Percentiles rank a stretch among this genome's conserved stretches.
Evolutionary conservation across 192 early-diverging fungal species (phyloP).

Genomic region (Neocallimastix lanati): DNA sequence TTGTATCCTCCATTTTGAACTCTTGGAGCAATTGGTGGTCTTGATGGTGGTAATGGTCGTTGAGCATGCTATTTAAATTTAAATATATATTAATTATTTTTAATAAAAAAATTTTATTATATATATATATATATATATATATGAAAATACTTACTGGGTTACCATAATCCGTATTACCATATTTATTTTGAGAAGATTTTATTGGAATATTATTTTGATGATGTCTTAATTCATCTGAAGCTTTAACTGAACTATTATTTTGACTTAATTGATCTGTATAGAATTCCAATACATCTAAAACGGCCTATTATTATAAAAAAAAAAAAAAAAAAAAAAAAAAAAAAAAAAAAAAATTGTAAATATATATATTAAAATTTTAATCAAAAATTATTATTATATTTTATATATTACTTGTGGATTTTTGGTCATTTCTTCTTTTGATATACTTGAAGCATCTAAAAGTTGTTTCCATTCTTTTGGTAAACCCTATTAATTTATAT

Average conservation of each 20-base stretch:
- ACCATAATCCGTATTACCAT: neutral
- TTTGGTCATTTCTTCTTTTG: constrained; percentile 91
- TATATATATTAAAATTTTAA: too few species aligned
- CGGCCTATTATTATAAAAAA: constrained; percentile 35
- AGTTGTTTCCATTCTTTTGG: constrained; percentile 91
- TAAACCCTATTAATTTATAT: constrained; percentile 24
- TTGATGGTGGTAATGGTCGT: neutral
- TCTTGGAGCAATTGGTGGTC: neutral
- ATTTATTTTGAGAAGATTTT: too few species aligned
- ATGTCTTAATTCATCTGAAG: constrained; percentile 4
- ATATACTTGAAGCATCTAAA: constrained; percentile 81
- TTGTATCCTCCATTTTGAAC: neutral
- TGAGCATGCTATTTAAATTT: neutral
- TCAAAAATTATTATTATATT: too few species aligned
- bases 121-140: too few species aligned
- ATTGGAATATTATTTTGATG: neutral
- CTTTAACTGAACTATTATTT: constrained; percentile 15
- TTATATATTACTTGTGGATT: constrained; percentile 45
- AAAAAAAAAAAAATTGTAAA: too few species aligned
- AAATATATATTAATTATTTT: too few species aligned
- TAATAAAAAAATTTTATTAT: too few species aligned
- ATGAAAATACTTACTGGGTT: neutral
- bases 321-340: too few species aligned
- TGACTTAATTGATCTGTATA: constrained; percentile 62
- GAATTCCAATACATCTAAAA: constrained; percentile 92